Evolutionary conservation across 768 basidiomycete genomes (phyloP).

Genomic region (Tricholomella constricta): DNA sequence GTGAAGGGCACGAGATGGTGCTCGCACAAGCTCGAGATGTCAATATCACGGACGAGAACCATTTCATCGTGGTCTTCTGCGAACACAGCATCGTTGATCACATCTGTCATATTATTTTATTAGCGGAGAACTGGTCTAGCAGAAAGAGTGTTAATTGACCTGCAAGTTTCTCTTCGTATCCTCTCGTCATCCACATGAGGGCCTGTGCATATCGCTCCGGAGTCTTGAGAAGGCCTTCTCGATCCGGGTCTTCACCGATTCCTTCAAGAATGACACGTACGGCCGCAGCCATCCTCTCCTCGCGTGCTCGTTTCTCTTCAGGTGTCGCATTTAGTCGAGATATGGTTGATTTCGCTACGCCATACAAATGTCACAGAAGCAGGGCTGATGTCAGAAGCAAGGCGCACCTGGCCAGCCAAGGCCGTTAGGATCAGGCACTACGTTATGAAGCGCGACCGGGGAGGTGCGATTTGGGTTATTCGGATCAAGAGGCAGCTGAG

Average conservation of each 20-base stretch:
- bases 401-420: conserved; percentile 89
- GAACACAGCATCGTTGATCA: conserved; percentile 98
- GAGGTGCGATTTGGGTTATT: conserved; percentile 36
- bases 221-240: conserved; percentile 89
- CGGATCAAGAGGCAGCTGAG: conserved; percentile 38
- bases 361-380: conserved; percentile 7
- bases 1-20: conserved; percentile 98
- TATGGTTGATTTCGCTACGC: conserved; percentile 85
- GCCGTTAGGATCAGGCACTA: conserved; percentile 66
- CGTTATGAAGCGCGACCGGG: conserved; percentile 39
- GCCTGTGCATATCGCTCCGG: conserved; percentile 97
- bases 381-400: background rate
- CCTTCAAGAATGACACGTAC: conserved; percentile 93
- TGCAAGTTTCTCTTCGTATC: conserved; percentile 93
- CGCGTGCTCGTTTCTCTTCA: conserved; percentile 68
- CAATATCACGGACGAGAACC: conserved; percentile 97
- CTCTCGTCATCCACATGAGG: conserved; percentile 98
- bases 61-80: conserved; percentile 99
- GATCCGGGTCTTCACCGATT: conserved; percentile 96
- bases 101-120: conserved; percentile 55
- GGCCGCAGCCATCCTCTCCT: conserved; percentile 78
- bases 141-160: conserved; percentile 46
- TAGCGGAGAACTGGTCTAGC: conserved; percentile 15
- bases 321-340: conserved; percentile 81
- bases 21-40: conserved; percentile 96